Evolutionary conservation across 192 early-diverging fungal genomes (phyloP).

Genomic region (Linnemannia elongata): DNA sequence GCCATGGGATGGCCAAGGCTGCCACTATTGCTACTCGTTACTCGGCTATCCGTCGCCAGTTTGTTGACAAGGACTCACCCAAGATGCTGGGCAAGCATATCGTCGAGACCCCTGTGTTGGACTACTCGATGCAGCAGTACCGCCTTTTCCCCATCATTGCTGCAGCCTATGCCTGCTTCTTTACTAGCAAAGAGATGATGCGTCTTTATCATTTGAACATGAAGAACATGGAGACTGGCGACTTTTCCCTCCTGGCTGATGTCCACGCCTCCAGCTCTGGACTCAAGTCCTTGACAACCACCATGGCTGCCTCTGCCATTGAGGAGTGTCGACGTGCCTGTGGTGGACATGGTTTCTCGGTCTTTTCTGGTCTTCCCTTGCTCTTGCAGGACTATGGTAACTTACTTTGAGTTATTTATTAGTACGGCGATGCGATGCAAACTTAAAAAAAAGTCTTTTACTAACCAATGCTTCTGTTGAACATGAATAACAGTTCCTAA

Average conservation of each 20-base stretch:
- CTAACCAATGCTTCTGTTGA: neutral
- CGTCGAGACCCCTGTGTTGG: conserved; percentile 77
- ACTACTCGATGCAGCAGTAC: conserved; percentile 84
- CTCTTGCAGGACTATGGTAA: conserved; percentile 74
- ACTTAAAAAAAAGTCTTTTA: neutral
- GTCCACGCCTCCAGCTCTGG: conserved; percentile 81
- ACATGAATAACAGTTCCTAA: conserved; percentile 62
- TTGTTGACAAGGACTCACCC: conserved; percentile 69
- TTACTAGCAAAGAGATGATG: conserved; percentile 74
- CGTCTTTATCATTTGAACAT: conserved; percentile 72
- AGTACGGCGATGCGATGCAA: too few species aligned
- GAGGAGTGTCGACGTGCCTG: conserved; percentile 80
- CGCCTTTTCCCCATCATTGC: conserved; percentile 79
- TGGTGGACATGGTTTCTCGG: conserved; percentile 85
- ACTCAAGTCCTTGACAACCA: conserved; percentile 80
- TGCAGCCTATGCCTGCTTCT: conserved; percentile 78
- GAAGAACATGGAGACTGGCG: conserved; percentile 66
- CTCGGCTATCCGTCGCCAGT: conserved; percentile 79
- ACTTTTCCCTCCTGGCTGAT: conserved; percentile 76
- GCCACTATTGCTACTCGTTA: conserved; percentile 80
- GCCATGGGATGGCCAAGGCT: conserved; percentile 75
- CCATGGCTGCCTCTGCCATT: conserved; percentile 72
- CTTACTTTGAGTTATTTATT: neutral
- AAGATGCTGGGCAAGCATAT: conserved; percentile 46
- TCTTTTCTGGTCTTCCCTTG: conserved; percentile 77